Evolutionary conservation across 1,284 basidiomycete species (phyloP), one percentile per base, ranked within the genome.

Genomic region (Apiotrichum domesticum): DNA sequence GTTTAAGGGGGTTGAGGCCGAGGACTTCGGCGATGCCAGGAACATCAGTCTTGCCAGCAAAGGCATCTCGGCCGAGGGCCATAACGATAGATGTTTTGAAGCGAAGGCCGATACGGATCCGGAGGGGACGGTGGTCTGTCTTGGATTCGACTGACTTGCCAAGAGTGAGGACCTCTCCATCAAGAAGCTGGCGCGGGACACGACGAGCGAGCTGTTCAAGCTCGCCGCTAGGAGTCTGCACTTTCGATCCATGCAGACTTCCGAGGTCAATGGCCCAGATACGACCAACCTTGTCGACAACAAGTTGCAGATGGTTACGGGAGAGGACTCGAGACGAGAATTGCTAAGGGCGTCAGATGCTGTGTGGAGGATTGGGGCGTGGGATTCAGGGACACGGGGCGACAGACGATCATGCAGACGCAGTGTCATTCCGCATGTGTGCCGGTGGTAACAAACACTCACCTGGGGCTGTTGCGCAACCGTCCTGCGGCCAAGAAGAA

Each of bases 251-350:
- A 48, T 73, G 71, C 33, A 66, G 46, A 13, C 68, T 70, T 0
- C 43, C 49, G 6, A 70, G 61, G 56, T 73, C 71, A 44, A 57
- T 56, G 35, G 69, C 35, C 57, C 54, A 69, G 15, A 71, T 58
- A 14, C 57, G 58, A 0, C 66, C 69, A 2, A 57, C 35, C 14
- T 33, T 47, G 40, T 63, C 64, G 41, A 72, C 46, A 43, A 56
- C 50, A 29, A 72, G 34, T 42, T 65, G 63, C 21, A 63, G 57
- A 52, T 73, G 71, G 13, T 40, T 34, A 45, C 70, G 67, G 3
- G 70, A 72, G 29, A 71, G 51, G 15, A 68, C 63, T 5, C 67
- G 62, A 4, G 62, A 66, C 11, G 55, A 43, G 60, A 67, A 61
- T 21, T 21, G 21, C 21, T 21, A 21, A 21, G 21, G 21, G 21